Evolutionary conservation across 2,329 filamentous ascomycete species (phyloP), one percentile per base, ranked within the genome.

Genomic region (Botrytis medusae): DNA sequence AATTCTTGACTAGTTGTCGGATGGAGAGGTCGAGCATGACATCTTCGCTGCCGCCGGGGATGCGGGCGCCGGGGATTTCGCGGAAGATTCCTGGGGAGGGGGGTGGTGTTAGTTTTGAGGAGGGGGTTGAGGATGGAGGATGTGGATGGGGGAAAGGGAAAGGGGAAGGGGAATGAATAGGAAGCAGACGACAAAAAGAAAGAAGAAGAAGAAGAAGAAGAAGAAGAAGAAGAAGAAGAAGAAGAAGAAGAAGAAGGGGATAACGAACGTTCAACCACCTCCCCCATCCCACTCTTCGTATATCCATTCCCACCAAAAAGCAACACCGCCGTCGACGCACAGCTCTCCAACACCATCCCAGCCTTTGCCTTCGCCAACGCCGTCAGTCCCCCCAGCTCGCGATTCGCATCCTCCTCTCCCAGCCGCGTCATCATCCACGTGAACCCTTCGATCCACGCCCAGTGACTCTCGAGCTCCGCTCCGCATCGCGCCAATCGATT

Each of bases 271-370:
- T 94, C 91, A 46, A 89, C 86, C 75, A 93, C 83, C 81, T 93
- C 91, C 32, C 92, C 92, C 81, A 91, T 89, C 0, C 92, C 92
- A 20, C 86, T 87, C 75, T 86, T 87, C 0, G 92, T 93, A 77
- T 89, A 93, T 0, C 92, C 92, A 79, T 91, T 92, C 2, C 92
- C 92, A 5, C 92, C 92, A 80, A 94, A 93, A 37, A 94, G 81
- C 72, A 94, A 81, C 64, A 93, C 87, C 0, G 92, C 91, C 71
- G 87, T 89, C 77, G 91, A 87, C 5, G 91, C 90, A 79, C 91
- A 92, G 80, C 92, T 90, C 75, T 92, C 90, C 62, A 94, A 77
- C 20, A 94, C 91, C 76, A 92, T 91, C 1, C 89, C 92, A 0
- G 88, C 87, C 78, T 93, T 90, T 1, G 92, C 92, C 82, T 95